Base-by-base conservation (phyloP, 441 rosid genomes). In the Biscutella laevigata region DNA sequence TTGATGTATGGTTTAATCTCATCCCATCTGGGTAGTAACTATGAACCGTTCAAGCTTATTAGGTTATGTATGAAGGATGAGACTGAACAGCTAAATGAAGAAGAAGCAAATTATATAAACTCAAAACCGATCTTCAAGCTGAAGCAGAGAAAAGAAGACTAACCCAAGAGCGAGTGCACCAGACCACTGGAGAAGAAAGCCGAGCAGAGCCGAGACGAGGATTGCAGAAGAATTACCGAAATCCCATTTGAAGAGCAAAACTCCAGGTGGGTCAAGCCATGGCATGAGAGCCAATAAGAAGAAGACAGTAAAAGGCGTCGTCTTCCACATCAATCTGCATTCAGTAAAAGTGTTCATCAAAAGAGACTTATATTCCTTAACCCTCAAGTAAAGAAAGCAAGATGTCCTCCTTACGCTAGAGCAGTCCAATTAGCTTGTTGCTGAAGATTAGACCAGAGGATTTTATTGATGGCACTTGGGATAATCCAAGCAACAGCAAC, bases 81-180 rank as follows among this genome's bases (percentile, higher is more conserved):
- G 8, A 4, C 43, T 4, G 13, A 4, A 45, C 15, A 14, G 39
- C 14, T 4, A 53, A 29, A 5, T 45, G 39, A 29, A n/a, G 47
- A 22, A 28, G 11, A 62, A 38, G 21, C 36, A 46, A 34, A 35
- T 17, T 3, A 5, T 32, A 22, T 19, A 4, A 65, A 21, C 28
- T 35, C 53, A 22, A 52, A 25, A 13, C 4, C 51, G 4, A 11
- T 34, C 48, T 32, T 8, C 0, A 27, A 20, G 28, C 3, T n/a
- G 3, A 49, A 30, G 33, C 17, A 34, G 34, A 7, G 24, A 36
- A 52, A 14, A 27, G 26, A 34, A 25, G 22, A 62, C 48, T 75
- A 51, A 92, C 96, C 98, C 96, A 4, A 92, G 84, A 35, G 96
- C 98, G 57, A 91, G 76, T 43, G 96, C 96, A 21, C 96, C 98